Conservation (phyloP, 1,139 yeast species). For the Yamadazyma siamensis region DNA sequence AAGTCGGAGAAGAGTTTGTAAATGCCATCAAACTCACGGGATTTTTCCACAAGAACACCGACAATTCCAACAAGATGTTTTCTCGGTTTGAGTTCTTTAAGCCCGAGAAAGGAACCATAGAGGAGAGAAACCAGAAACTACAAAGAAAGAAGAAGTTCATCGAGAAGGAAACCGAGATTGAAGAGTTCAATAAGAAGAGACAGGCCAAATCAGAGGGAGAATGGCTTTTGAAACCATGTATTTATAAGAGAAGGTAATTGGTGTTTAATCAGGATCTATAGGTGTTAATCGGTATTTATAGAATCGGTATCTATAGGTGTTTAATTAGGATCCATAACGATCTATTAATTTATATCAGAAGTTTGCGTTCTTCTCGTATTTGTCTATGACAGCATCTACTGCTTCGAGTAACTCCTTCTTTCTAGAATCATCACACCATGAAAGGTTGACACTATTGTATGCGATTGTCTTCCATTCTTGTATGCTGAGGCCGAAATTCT, state of each 20-base stretch:
- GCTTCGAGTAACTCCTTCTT: slow-evolving; percentile 42
- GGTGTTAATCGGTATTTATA: no score
- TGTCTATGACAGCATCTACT: slow-evolving; percentile 46
- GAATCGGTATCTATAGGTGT: background rate
- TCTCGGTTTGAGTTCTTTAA: slow-evolving; percentile 91
- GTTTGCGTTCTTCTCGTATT: slow-evolving; percentile 41
- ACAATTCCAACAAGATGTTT: slow-evolving; percentile 88
- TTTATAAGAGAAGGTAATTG: slow-evolving; percentile 85
- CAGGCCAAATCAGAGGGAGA: slow-evolving; percentile 68
- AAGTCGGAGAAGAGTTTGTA: slow-evolving; percentile 70
- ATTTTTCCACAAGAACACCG: slow-evolving; percentile 84
- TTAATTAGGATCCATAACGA: background rate
- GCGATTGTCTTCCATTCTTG: slow-evolving; percentile 60
- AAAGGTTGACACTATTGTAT: slow-evolving; percentile 60
- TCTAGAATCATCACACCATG: slow-evolving; percentile 59
- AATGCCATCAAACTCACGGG: slow-evolving; percentile 74
- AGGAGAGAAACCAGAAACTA: slow-evolving; percentile 61
- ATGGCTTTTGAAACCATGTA: slow-evolving; percentile 93
- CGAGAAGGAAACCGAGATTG: slow-evolving; percentile 63
- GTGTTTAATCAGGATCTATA: no score
- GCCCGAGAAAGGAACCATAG: slow-evolving; percentile 68
- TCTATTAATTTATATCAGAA: no score
- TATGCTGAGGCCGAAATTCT: slow-evolving; percentile 55
- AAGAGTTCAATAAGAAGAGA: slow-evolving; percentile 55
- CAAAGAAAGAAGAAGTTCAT: slow-evolving; percentile 68